Conservation (phyloP, 352 stramenopile species). For the Phytopythium delawarense region DNA sequence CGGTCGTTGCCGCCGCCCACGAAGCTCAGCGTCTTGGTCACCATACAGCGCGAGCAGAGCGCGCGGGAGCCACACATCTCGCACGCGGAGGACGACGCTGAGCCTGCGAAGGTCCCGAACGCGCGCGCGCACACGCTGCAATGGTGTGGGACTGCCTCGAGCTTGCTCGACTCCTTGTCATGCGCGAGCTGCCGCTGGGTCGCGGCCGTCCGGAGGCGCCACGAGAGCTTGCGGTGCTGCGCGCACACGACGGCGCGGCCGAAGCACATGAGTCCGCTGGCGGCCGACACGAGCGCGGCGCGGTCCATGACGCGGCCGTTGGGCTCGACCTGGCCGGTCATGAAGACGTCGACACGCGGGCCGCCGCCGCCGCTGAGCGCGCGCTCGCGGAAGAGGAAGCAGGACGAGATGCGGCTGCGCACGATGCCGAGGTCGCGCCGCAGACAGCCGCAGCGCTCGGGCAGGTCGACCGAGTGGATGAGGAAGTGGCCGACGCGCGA, state of each 20-base stretch:
- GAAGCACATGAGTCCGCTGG: conserved; percentile 29
- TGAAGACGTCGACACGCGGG: conserved; percentile 36
- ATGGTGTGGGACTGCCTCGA: conserved; percentile 13
- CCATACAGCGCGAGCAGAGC: conserved; percentile 24
- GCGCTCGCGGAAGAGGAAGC: conserved; percentile 27
- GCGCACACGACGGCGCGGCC: conserved; percentile 27
- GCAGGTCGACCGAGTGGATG: conserved; percentile 41
- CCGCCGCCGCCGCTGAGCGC: background rate
- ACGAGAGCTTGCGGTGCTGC: conserved; percentile 43
- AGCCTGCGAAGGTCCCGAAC: conserved; percentile 15
- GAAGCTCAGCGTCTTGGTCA: conserved; percentile 23
- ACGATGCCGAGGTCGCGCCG: conserved; percentile 29
- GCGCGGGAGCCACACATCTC: conserved; percentile 23
- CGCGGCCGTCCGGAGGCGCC: conserved; percentile 19
- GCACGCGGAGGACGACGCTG: conserved; percentile 1
- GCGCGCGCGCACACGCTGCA: conserved; percentile 11
- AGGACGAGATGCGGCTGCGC: conserved; percentile 34
- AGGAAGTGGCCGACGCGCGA: conserved; percentile 34
- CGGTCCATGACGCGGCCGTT: conserved; percentile 39
- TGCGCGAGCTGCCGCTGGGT: background rate
- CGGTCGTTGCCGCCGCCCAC: conserved; percentile 16
- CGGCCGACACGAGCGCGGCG: conserved; percentile 27
- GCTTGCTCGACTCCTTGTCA: background rate
- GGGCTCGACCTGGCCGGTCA: conserved; percentile 35
- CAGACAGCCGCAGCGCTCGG: conserved; percentile 18